Evolutionary conservation across 2,329 filamentous ascomycete genomes (phyloP), one percentile per base, ranked within the genome.

Genomic region (Beauveria medogensis): DNA sequence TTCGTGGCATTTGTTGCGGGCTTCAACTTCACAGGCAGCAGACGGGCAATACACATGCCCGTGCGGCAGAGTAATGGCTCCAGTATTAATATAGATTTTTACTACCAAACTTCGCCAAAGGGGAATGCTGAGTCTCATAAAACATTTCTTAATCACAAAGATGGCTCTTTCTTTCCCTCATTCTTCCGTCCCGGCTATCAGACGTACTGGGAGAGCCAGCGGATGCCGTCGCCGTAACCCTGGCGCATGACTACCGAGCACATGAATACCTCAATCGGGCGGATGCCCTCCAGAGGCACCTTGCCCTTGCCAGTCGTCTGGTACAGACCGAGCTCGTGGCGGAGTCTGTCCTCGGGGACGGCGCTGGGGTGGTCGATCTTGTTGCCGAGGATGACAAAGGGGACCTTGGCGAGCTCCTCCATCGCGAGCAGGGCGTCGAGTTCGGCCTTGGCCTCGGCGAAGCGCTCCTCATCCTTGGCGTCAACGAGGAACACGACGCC

Each of bases 291-390:
- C 67, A 94, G 82, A 65, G 89, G 90, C 64, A 95, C 88, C 83
- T 95, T 96, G 77, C 92, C 92, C 84, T 97, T 96, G 70, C 92
- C 92, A 64, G 91, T 96, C 60, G 92, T 96, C 78, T 97, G 93
- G 79, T 95, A 97, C 71, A 99, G 78, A 65, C 94, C 94, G 62
- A 99, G 82, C 75, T 92, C 89, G 74, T 93, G 88, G 75, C 94
- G 86, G 72, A 97, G 84, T 80, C 97, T 91, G 70, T 97, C 93
- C 82, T 99, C 94, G 66, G 89, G 93, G 59, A 97, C 88, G 65
- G 94, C 94, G 68, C 95, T 90, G 59, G 92, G 92, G 80, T 97
- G 92, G 76, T 99, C 94, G 75, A 99, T 99, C 86, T 99, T 99
- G 86, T 99, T 99, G 69, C 94, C 94, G 65, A 99, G 85, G 69